Base-by-base conservation (phyloP, 805 yeast species). In the Tetrapisispora arboricola region DNA sequence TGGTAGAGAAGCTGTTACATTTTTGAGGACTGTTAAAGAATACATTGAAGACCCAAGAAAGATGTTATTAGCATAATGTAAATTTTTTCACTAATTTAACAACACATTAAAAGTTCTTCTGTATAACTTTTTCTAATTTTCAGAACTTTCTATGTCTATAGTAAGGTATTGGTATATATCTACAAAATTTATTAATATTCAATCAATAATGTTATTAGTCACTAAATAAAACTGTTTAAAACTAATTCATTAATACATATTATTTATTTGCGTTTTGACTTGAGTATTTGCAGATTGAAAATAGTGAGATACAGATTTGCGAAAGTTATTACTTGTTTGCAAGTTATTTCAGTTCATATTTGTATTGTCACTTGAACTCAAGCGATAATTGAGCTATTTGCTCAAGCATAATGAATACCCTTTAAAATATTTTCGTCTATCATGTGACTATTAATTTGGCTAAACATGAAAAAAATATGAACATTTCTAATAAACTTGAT, bases 1-100 rank as follows among this genome's bases (percentile, higher is more conserved):
- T 63, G 98, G 98, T 55, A 85, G 97, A 70, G 98, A 92, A 72
- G 97, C 96, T 43, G 98, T 92, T 48, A 84, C 90, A 45, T 92
- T 90, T 85, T 76, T 92, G 70, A 88, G 79, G 73, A 85, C 95
- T 27, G 80, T 92, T 50, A 92, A 92, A 75, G 98, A 92, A 71
- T 78, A 84, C 67, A 85, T 92, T 54, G 97, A 92, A 73, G 98
- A 92, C 65, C 98, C 98, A 67, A 82, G 96, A 75, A 90, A 86
- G 76, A 92, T 92, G 98, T 75, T 90, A 63, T 68, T 83, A 54
- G 60, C 56, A 51, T 70, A 55, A 57, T n/a, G n/a, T 33, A 25
- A 25, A 11, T 25, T 25, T 11, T 25, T 25, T 25, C 6, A 7
- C 10, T 22, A 7, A 25, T 25, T 25, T 25, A 25, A n/a, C n/a